These are phyloP conservation scores for Trichophyton verrucosum DNA, from an alignment of 2,329 filamentous ascomycete species.

Conservation along the genomic window DNA sequence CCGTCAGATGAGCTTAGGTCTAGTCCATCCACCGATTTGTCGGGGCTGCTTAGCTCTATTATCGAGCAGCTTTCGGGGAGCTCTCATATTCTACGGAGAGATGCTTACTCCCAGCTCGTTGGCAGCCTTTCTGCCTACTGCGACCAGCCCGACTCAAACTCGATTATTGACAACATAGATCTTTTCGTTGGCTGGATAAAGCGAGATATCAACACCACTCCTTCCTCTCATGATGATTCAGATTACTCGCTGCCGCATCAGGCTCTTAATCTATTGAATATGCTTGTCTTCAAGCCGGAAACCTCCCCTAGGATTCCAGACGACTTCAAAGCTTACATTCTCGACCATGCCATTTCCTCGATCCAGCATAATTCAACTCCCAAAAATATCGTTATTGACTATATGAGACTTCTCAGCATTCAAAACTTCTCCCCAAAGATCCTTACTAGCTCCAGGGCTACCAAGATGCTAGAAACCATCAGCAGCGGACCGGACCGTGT, in stretches of 20 bases:
- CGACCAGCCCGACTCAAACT: conserved; percentile 62
- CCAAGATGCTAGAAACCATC: conserved; percentile 57
- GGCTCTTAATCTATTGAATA: conserved; percentile 63
- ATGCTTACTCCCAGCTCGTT: conserved; percentile 74
- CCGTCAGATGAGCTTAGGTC: conserved; percentile 31
- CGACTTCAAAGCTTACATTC: conserved; percentile 66
- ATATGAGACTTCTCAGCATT: conserved; percentile 67
- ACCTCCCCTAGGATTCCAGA: conserved; percentile 58
- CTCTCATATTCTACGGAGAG: conserved; percentile 59
- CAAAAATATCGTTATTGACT: conserved; percentile 65
- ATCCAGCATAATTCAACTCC: conserved; percentile 56
- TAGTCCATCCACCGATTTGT: conserved; percentile 48
- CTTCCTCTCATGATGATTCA: conserved; percentile 36
- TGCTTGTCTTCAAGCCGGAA: conserved; percentile 62
- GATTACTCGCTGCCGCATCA: conserved; percentile 65
- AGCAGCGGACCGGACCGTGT: conserved; percentile 61
- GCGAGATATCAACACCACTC: conserved; percentile 60
- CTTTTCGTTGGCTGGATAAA: conserved; percentile 71
- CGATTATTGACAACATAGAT: conserved; percentile 62
- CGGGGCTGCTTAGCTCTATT: conserved; percentile 73
- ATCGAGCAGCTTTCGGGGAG: conserved; percentile 66
- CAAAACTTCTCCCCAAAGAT: conserved; percentile 66
- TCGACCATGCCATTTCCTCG: conserved; percentile 66
- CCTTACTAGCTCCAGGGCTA: conserved; percentile 59
- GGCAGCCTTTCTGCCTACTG: conserved; percentile 69